These are phyloP conservation scores for Grigorovia yakushimaensis DNA, from an alignment of 805 yeast species.

Conservation along the genomic window DNA sequence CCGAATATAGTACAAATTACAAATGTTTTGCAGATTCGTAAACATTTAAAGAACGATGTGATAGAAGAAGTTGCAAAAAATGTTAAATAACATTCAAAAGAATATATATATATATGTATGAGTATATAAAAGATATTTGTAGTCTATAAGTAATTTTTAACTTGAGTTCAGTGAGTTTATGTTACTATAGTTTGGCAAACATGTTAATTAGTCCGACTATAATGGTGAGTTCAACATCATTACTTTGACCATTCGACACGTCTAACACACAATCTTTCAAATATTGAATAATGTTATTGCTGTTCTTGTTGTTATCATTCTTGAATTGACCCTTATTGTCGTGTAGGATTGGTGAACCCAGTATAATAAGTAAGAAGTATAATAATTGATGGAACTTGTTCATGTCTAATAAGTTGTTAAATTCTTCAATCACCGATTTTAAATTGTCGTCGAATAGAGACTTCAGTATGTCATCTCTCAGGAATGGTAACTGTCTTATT, in stretches of 20 bases:
- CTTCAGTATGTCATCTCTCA: constrained; percentile 10
- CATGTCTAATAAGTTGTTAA: constrained; percentile 14
- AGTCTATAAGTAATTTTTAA: not conserved
- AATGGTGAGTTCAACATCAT: constrained; percentile 21
- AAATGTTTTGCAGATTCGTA: not conserved
- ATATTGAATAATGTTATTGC: constrained; percentile 11
- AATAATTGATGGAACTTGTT: constrained; percentile 13
- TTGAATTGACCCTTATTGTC: not conserved
- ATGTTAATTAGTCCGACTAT: constrained; percentile 5
- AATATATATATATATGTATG: too few relatives aligned
- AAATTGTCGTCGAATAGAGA: constrained; percentile 5
- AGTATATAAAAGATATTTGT: not conserved
- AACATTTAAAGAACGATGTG: not conserved
- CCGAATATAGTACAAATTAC: not conserved
- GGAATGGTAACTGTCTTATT: constrained; percentile 12
- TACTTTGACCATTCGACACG: constrained; percentile 10
- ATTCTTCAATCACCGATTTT: constrained; percentile 9
- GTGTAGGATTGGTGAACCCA: constrained; percentile 13
- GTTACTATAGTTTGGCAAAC: not conserved
- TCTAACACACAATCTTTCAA: constrained; percentile 18
- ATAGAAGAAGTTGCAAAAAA: not conserved
- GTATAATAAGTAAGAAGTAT: constrained; percentile 19
- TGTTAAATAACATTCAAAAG: too few relatives aligned
- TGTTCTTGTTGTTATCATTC: not conserved
- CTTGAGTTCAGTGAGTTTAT: too few relatives aligned